These are phyloP conservation scores for Aspergillus homomorphus DNA, from an alignment of 495 filamentous ascomycete genomes.

Conservation along the genomic window DNA sequence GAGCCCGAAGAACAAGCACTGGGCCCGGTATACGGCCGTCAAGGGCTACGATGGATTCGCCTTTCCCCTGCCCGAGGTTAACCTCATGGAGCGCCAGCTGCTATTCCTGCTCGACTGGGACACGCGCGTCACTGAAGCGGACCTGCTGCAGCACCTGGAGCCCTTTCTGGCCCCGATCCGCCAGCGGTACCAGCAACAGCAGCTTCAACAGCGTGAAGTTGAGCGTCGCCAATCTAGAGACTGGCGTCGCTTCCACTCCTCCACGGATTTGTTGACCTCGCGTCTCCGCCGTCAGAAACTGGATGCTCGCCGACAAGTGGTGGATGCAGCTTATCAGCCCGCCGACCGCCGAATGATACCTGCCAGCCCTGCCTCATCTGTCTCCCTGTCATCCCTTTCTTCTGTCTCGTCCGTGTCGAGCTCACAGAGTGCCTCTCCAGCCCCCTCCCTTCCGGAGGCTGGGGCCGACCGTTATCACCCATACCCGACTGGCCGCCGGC, in stretches of 20 bases:
- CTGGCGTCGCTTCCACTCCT: constrained; percentile 41
- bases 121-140: constrained; percentile 73
- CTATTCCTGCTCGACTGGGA: constrained; percentile 94
- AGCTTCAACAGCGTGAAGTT: constrained; percentile 31
- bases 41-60: constrained; percentile 77
- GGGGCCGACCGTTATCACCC: constrained; percentile 40
- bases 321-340: constrained; percentile 18
- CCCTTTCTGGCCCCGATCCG: constrained; percentile 86
- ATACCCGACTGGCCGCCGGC: constrained; percentile 30
- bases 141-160: constrained; percentile 84
- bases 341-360: constrained; percentile 30
- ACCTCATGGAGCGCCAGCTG: constrained; percentile 97
- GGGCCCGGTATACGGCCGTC: constrained; percentile 84
- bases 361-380: constrained; percentile 35
- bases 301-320: constrained; percentile 25
- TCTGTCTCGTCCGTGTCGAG: constrained; percentile 11
- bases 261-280: constrained; percentile 40
- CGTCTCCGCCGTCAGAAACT: constrained; percentile 44
- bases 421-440: constrained; percentile 26
- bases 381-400: constrained; percentile 24
- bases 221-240: constrained; percentile 41
- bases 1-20: constrained; percentile 99
- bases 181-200: constrained; percentile 33
- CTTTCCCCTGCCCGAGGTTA: constrained; percentile 92
- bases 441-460: constrained; percentile 25